Evolutionary conservation across 1,139 yeast genomes (phyloP).

Genomic region (Blastobotrys arbuscula): DNA sequence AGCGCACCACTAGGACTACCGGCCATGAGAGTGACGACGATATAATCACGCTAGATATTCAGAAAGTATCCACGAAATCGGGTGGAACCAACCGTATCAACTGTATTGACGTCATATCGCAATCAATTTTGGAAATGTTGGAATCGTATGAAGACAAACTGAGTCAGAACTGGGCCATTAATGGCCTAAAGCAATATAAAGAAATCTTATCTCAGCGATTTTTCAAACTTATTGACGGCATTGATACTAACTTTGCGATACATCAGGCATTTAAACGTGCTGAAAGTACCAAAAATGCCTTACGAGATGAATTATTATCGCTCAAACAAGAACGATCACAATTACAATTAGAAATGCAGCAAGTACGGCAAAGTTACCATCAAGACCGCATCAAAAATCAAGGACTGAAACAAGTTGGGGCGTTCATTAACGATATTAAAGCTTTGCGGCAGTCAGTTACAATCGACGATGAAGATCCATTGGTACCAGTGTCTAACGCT

Average conservation of each 20-base stretch:
- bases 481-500: conserved; percentile 5
- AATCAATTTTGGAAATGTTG: conserved; percentile 19
- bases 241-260: conserved; percentile 22
- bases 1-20: background rate
- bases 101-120: conserved; percentile 26
- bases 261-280: conserved; percentile 19
- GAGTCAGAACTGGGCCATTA: conserved; percentile 7
- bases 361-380: conserved; percentile 16
- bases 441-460: conserved; percentile 9
- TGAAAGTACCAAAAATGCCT: conserved; percentile 18
- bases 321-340: conserved; percentile 21
- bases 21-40: background rate
- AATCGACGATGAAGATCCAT: conserved; percentile 5
- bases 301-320: conserved; percentile 20
- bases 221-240: conserved; percentile 19
- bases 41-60: conserved; percentile 13
- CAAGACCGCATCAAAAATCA: conserved; percentile 11
- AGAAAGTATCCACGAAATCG: conserved; percentile 18
- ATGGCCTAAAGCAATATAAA: conserved; percentile 17
- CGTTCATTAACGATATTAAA: conserved; percentile 17
- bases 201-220: conserved; percentile 19
- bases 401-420: conserved; percentile 17
- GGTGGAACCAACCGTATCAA: conserved; percentile 23
- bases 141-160: conserved; percentile 8
- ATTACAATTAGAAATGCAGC: conserved; percentile 19